Base-by-base conservation (phyloP, 139 green algal species). In the Coelastrella sp. region DNA sequence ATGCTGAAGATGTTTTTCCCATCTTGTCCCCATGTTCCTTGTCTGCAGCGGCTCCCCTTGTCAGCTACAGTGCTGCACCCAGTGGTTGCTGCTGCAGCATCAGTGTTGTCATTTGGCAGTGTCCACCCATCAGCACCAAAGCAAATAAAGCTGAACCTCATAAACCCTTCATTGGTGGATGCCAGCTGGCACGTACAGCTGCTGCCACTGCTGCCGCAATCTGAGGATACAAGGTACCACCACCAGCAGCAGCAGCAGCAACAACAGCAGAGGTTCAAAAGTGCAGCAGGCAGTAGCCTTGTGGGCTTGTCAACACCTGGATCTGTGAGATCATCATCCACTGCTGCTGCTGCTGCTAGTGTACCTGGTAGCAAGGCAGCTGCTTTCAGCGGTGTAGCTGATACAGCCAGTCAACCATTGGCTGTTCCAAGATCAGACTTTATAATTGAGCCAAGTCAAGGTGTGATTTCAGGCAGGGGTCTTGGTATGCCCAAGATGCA, bases 141-240 rank as follows among this genome's bases (percentile, higher is more conserved):
- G 2, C 2, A 35, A 1, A 15, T 82, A 35, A 21, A 71, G 51
- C 53, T 82, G 35, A 34, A 41, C 23, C 34, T 82, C 53, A 69
- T 53, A n/a, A 82, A 82, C 53, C 75, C 75, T 23, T 71, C 40
- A 23, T 27, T 5, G 6, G 75, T 71, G n/a, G 75, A 82, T 59
- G 53, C 53, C 13, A 3, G 19, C 2, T 82, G 75, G 75, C 21
- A 51, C 9, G 75, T 35, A 1, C 21, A 51, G 35, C 7, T 82
- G 5, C 5, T 71, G 2, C 25, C 35, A 8, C 15, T 50, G 48
- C 30, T 6, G 34, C 66, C n/a, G 11, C 34, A 45, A 11, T 23
- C 66, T 32, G 13, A 25, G 5, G n/a, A n/a, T n/a, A n/a, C n/a
- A n/a, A n/a, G n/a, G n/a, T n/a, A n/a, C n/a, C 11, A 19, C 7